phyloP scores from a whole-genome alignment of 352 stramenopile genomes.

The Aphanomyces euteiches region DNA sequence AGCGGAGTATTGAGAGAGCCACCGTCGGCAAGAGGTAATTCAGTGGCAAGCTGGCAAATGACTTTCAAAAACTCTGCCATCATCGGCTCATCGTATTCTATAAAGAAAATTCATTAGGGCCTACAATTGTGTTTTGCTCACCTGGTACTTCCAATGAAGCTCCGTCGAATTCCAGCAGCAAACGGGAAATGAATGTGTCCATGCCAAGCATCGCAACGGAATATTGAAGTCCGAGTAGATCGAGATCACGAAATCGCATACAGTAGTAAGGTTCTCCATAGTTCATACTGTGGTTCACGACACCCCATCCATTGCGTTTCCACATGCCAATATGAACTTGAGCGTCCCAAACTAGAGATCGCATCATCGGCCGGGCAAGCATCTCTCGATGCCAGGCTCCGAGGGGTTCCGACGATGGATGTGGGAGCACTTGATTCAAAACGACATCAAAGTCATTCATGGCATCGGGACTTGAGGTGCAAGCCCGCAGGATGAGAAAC shows the following conservation, averaged over 20 bases:
- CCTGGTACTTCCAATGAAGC: constrained; percentile 44
- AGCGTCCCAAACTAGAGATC: constrained; percentile 84
- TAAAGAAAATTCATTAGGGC: neutral
- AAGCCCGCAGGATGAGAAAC: constrained; percentile 10
- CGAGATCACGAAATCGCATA: constrained; percentile 73
- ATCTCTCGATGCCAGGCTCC: constrained; percentile 67
- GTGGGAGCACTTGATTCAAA: neutral
- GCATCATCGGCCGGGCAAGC: constrained; percentile 68
- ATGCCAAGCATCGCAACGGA: constrained; percentile 66
- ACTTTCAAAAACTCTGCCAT: constrained; percentile 75
- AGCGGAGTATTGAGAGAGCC: constrained; percentile 39
- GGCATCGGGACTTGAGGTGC: neutral
- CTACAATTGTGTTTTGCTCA: constrained; percentile 9
- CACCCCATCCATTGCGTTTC: constrained; percentile 78
- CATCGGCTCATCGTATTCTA: constrained; percentile 50
- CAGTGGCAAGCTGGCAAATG: constrained; percentile 68
- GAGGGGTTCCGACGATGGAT: neutral
- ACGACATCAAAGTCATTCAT: constrained; percentile 4
- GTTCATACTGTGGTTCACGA: constrained; percentile 88
- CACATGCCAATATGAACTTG: constrained; percentile 80
- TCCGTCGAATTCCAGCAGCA: constrained; percentile 66
- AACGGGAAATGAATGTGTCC: constrained; percentile 73
- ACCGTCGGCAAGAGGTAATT: constrained; percentile 48
- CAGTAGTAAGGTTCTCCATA: constrained; percentile 86
- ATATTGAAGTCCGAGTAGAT: constrained; percentile 77